Evolutionary conservation across 2,329 filamentous ascomycete species (phyloP).

Genomic region (Colletotrichum lindemuthianum): DNA sequence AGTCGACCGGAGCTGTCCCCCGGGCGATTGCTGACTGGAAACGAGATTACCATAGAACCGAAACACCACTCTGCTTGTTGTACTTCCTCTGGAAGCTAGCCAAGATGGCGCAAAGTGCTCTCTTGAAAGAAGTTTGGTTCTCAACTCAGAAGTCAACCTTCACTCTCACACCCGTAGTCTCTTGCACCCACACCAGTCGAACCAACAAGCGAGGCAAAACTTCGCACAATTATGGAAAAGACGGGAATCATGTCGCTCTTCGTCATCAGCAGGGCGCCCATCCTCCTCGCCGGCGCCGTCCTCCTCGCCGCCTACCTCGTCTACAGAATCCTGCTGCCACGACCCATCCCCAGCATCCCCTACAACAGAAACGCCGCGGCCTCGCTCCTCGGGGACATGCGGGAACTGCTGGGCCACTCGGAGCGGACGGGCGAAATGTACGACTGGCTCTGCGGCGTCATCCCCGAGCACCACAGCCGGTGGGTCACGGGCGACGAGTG

Average conservation of each 20-base stretch:
- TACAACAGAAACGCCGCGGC: conserved; percentile 19
- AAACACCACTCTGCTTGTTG: too few species aligned
- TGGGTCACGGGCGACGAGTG: conserved; percentile 45
- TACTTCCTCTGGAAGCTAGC: too few species aligned
- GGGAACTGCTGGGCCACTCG: conserved; percentile 13
- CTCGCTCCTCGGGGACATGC: conserved; percentile 28
- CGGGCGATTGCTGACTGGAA: too few species aligned
- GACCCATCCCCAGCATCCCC: conserved; percentile 25
- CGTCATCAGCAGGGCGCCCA: neutral
- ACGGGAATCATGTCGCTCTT: neutral
- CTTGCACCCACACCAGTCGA: neutral
- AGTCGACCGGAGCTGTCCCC: too few species aligned
- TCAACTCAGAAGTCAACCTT: too few species aligned
- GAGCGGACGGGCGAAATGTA: conserved; percentile 23
- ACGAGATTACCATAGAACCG: too few species aligned
- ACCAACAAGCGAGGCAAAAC: neutral
- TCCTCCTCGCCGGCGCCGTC: neutral
- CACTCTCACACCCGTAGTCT: neutral
- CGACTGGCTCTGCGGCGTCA: conserved; percentile 39
- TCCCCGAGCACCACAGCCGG: conserved; percentile 45
- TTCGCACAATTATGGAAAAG: neutral
- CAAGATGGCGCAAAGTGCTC: too few species aligned
- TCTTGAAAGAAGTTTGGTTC: too few species aligned
- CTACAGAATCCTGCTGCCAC: conserved; percentile 16
- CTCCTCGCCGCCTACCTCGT: conserved; percentile 3